phyloP scores from a whole-genome alignment of 1,139 yeast species.

The Candida tetrigidarum region DNA sequence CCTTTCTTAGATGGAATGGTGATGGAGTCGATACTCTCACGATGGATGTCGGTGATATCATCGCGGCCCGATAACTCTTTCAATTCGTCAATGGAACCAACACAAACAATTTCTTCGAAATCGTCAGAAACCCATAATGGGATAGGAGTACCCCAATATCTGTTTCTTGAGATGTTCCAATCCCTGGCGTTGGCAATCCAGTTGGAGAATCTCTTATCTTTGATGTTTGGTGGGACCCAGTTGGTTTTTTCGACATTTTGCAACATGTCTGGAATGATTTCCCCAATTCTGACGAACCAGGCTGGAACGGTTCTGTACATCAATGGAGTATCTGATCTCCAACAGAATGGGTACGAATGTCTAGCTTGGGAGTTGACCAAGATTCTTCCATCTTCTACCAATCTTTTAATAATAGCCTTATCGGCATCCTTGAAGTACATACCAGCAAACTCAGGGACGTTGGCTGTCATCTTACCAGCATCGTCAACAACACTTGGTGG shows the following conservation, averaged over 20 bases:
- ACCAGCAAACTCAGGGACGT: conserved; percentile 78
- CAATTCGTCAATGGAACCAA: conserved; percentile 89
- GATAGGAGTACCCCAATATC: conserved; percentile 99
- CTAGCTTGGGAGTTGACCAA: conserved; percentile 80
- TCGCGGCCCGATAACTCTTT: conserved; percentile 79
- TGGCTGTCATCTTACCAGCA: conserved; percentile 77
- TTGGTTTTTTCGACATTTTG: conserved; percentile 81
- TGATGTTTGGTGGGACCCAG: conserved; percentile 93
- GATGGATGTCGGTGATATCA: conserved; percentile 87
- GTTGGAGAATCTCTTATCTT: conserved; percentile 93
- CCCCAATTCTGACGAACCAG: conserved; percentile 94
- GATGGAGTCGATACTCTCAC: conserved; percentile 88
- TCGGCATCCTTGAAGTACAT: conserved; percentile 96
- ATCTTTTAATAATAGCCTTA: conserved; percentile 80
- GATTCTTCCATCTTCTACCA: conserved; percentile 78
- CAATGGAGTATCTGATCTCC: conserved; percentile 99
- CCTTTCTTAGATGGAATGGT: conserved; percentile 95
- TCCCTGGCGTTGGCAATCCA: conserved; percentile 99
- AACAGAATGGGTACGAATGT: conserved; percentile 99
- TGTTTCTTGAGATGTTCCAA: conserved; percentile 97
- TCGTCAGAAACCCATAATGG: conserved; percentile 98
- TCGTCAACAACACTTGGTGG: conserved; percentile 98
- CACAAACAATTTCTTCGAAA: conserved; percentile 87
- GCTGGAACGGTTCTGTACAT: conserved; percentile 97
- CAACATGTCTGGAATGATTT: conserved; percentile 87